Percentiles rank a stretch among this genome's conserved stretches.
Evolutionary conservation across 352 stramenopile species (phyloP).

Genomic region (Phytophthora tubulina): DNA sequence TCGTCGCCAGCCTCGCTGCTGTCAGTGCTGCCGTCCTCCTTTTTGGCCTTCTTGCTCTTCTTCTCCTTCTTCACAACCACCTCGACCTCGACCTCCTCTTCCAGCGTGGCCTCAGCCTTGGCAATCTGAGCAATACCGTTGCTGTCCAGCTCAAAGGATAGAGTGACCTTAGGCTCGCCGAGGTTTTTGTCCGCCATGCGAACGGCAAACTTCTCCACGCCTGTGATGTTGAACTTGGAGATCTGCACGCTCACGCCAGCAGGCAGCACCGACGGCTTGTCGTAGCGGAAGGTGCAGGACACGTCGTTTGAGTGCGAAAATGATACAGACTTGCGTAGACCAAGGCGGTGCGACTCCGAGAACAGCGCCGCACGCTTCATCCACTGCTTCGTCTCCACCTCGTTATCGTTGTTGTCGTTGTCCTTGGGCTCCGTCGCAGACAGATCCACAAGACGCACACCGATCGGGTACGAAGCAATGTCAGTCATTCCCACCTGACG

Average conservation of each 20-base stretch:
- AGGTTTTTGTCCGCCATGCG: slow-evolving; percentile 92
- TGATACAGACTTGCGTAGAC: slow-evolving; percentile 95
- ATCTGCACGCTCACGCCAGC: slow-evolving; percentile 78
- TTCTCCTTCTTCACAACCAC: slow-evolving; percentile 74
- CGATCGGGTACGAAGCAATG: slow-evolving; percentile 91
- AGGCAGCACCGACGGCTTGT: slow-evolving; percentile 87
- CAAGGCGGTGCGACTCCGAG: slow-evolving; percentile 83
- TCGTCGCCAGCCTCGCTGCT: slow-evolving; percentile 53
- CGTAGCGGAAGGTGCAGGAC: slow-evolving; percentile 92
- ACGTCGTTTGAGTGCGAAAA: slow-evolving; percentile 95
- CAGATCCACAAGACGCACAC: slow-evolving; percentile 87
- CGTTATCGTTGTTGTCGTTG: slow-evolving; percentile 54
- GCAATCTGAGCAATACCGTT: slow-evolving; percentile 93
- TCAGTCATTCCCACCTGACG: slow-evolving; percentile 96
- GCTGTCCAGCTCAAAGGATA: slow-evolving; percentile 94
- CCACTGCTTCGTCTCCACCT: slow-evolving; percentile 84
- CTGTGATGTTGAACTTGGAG: slow-evolving; percentile 93
- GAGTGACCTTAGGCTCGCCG: slow-evolving; percentile 92
- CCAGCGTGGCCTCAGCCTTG: slow-evolving; percentile 94
- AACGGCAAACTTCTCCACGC: slow-evolving; percentile 90
- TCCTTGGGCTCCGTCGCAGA: slow-evolving; percentile 58
- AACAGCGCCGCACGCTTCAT: slow-evolving; percentile 94
- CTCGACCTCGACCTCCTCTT: slow-evolving; percentile 82
- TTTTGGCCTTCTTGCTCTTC: slow-evolving; percentile 60
- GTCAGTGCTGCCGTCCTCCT: slow-evolving; percentile 45